Evolutionary conservation across 1,284 basidiomycete genomes (phyloP).

Genomic region (Ceratobasidium sp.): DNA sequence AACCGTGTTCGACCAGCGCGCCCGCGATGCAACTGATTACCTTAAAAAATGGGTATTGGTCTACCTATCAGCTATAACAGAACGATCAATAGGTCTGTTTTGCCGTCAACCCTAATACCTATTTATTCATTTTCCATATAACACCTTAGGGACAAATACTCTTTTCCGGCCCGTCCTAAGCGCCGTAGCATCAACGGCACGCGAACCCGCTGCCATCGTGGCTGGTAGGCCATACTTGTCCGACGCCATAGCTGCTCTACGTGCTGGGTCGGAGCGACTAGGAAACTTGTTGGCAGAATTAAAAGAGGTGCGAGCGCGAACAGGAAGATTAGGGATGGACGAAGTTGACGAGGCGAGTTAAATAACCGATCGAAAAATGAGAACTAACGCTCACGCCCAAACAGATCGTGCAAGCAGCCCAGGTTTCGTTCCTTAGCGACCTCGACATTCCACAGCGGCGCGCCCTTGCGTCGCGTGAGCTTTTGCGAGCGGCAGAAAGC

Average conservation of each 20-base stretch:
- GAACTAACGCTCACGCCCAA: neutral
- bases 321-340: conserved; percentile 77
- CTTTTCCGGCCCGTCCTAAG: conserved; percentile 44
- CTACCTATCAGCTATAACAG: conserved; percentile 47
- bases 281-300: conserved; percentile 70
- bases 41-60: conserved; percentile 50
- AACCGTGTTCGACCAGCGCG: conserved; percentile 45
- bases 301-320: conserved; percentile 69
- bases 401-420: conserved; percentile 71
- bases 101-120: conserved; percentile 44
- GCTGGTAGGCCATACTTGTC: conserved; percentile 77
- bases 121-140: neutral
- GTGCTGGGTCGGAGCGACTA: conserved; percentile 73
- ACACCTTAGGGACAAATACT: conserved; percentile 34
- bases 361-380: too few species aligned
- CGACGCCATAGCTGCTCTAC: conserved; percentile 78
- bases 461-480: conserved; percentile 71
- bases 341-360: conserved; percentile 75
- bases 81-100: conserved; percentile 44
- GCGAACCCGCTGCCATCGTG: conserved; percentile 49
- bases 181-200: conserved; percentile 32
- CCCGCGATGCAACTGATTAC: conserved; percentile 41
- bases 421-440: conserved; percentile 70
- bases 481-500: conserved; percentile 65
- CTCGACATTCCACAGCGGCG: conserved; percentile 78